phyloP scores from a whole-genome alignment of 495 filamentous ascomycete genomes.

The Podospora australis region DNA sequence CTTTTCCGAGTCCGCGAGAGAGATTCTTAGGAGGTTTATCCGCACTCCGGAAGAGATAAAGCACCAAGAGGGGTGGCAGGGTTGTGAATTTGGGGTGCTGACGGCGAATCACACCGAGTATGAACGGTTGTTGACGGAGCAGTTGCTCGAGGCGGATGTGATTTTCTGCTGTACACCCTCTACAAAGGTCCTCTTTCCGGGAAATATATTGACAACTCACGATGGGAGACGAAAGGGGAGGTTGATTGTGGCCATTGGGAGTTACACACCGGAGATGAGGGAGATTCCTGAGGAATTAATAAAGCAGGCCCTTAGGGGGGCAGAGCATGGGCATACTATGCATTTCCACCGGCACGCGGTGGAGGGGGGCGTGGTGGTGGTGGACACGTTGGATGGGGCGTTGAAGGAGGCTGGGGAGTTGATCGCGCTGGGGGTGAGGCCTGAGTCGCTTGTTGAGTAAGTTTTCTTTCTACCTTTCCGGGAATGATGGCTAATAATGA shows the following conservation, averaged over 20 bases:
- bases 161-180: constrained; percentile 66
- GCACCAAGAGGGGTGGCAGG: constrained; percentile 48
- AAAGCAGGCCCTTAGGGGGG: constrained; percentile 46
- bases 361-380: constrained; percentile 75
- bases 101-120: constrained; percentile 69
- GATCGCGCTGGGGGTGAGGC: constrained; percentile 64
- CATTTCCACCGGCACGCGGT: constrained; percentile 27
- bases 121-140: constrained; percentile 54
- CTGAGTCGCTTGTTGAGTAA: constrained; percentile 70
- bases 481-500: constrained; percentile 11
- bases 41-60: constrained; percentile 38
- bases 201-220: constrained; percentile 53
- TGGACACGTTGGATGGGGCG: constrained; percentile 74
- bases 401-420: constrained; percentile 86
- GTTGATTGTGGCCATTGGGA: constrained; percentile 75
- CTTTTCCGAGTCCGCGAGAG: constrained; percentile 50
- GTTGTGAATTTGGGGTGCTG: constrained; percentile 63
- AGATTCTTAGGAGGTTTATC: constrained; percentile 48
- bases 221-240: constrained; percentile 70
- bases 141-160: constrained; percentile 62
- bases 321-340: constrained; percentile 59
- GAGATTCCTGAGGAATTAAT: constrained; percentile 77
- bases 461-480: constrained; percentile 8
- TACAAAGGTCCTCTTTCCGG: constrained; percentile 42
- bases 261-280: constrained; percentile 77